Conservation (phyloP, 1,284 basidiomycete species). For the Cryptococcus neoformans region DNA sequence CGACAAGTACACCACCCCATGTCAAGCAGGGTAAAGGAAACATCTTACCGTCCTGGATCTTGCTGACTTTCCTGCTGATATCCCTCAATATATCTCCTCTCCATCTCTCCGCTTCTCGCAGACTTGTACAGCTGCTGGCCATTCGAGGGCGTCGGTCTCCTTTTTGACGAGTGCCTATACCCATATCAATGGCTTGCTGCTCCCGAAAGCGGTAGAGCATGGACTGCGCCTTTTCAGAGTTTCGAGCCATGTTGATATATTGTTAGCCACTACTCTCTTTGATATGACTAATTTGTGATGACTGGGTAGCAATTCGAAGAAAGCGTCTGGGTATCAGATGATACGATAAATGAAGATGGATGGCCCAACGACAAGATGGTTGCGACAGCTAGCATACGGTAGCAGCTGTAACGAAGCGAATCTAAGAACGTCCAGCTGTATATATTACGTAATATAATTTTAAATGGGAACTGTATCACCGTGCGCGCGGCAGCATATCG, state of each 20-base stretch:
- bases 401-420: too few relatives aligned
- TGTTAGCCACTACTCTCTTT: background rate
- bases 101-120: slow-evolving; percentile 94
- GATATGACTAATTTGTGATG: background rate
- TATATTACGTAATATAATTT: too few relatives aligned
- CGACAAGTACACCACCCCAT: background rate
- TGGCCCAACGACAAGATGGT: too few relatives aligned
- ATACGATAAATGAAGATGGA: background rate
- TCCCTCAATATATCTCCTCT: slow-evolving; percentile 91
- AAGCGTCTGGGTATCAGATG: too few relatives aligned
- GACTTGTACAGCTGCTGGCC: slow-evolving; percentile 82
- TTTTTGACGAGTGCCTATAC: slow-evolving; percentile 65
- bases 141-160: slow-evolving; percentile 80
- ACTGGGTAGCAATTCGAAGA: background rate
- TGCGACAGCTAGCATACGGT: too few relatives aligned
- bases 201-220: slow-evolving; percentile 99
- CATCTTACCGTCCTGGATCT: slow-evolving; percentile 88
- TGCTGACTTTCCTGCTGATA: slow-evolving; percentile 92
- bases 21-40: background rate
- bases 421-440: too few relatives aligned
- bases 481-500: too few relatives aligned
- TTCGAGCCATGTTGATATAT: slow-evolving; percentile 64
- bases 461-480: too few relatives aligned
- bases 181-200: slow-evolving; percentile 92
- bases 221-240: slow-evolving; percentile 96